A percentile compares a stretch with the other conserved stretches of the same genome.
Evolutionary conservation across 306 rosid species (phyloP).

Genomic region (Phaseolus lunatus): DNA sequence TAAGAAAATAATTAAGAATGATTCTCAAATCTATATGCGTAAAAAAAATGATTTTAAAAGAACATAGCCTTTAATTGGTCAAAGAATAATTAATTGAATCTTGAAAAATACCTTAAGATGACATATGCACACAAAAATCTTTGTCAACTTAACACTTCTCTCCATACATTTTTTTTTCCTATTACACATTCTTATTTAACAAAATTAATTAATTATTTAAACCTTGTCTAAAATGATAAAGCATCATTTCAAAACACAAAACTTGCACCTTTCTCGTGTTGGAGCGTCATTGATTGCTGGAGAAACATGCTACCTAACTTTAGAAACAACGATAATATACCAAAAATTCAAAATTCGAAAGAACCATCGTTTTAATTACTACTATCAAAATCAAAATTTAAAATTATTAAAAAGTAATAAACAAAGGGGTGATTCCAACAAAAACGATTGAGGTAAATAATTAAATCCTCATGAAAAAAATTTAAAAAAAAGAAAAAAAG

Average conservation of each 20-base stretch:
- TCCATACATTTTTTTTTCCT: no score
- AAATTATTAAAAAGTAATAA: background rate
- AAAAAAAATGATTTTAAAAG: no score
- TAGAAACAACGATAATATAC: background rate
- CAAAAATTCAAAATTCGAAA: background rate
- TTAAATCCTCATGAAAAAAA: background rate
- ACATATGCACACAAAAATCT: no score
- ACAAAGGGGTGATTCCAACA: background rate
- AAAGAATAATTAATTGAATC: no score
- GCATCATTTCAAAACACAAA: conserved; percentile 51
- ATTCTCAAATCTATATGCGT: no score
- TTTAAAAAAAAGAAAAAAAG: background rate
- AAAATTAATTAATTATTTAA: conserved; percentile 19
- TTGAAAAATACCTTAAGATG: no score
- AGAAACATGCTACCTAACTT: conserved; percentile 31
- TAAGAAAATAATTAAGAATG: no score
- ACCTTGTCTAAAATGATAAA: conserved; percentile 46
- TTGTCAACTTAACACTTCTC: no score
- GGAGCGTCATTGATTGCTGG: conserved; percentile 51
- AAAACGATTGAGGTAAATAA: conserved; percentile 35
- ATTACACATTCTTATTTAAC: background rate
- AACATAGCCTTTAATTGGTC: no score
- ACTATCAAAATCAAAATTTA: background rate
- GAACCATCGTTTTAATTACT: background rate
- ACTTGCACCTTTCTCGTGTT: conserved; percentile 40